These are phyloP conservation scores for Cardiospermum halicacabum DNA, from an alignment of 345 rosid genomes.

Conservation along the genomic window DNA sequence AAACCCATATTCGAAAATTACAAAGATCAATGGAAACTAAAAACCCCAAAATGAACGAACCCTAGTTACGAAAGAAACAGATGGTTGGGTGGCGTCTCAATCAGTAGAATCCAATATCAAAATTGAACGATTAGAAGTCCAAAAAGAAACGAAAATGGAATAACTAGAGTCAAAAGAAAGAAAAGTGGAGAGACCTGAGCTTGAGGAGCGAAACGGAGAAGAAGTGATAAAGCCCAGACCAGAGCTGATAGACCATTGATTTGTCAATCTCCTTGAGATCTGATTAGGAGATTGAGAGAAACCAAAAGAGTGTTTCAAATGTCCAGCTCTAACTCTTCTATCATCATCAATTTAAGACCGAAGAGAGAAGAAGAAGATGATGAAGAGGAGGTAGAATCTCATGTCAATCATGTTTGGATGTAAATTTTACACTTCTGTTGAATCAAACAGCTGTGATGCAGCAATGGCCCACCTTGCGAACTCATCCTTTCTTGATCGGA, in stretches of 20 bases:
- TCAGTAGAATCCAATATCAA: neutral
- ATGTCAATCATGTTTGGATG: neutral
- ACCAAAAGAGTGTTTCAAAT: neutral
- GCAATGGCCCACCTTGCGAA: neutral
- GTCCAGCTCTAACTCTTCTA: too few species aligned
- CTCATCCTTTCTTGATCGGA: neutral
- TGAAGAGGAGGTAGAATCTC: neutral
- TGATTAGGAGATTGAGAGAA: neutral
- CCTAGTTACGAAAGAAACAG: slow-evolving; percentile 20
- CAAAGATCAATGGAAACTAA: neutral
- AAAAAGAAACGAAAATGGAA: neutral
- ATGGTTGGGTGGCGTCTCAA: slow-evolving; percentile 7
- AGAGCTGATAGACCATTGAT: neutral
- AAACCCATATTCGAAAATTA: slow-evolving; percentile 9
- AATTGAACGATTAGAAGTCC: neutral
- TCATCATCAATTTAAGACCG: neutral
- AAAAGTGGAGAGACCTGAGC: slow-evolving; percentile 7
- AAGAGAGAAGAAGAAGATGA: neutral
- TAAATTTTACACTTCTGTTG: neutral
- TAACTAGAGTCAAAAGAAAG: neutral
- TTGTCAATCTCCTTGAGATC: neutral
- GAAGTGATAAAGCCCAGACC: slow-evolving; percentile 4
- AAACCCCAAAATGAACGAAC: slow-evolving; percentile 10
- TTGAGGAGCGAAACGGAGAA: slow-evolving; percentile 11
- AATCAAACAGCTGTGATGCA: neutral